Conservation (phyloP, 75 land plant genomes). For the Isoetes taiwanensis region DNA sequence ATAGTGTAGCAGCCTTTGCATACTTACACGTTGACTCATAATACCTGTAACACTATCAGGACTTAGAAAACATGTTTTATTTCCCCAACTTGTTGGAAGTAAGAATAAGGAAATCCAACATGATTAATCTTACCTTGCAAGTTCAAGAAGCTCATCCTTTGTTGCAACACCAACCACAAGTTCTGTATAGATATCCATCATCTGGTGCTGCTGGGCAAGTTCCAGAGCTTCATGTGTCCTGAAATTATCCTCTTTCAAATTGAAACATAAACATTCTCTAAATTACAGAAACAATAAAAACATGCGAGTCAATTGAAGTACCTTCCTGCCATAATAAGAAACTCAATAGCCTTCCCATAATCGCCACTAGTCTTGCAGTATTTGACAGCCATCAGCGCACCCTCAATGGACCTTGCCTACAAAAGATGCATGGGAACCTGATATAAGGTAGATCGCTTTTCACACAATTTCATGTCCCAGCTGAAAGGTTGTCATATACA, state of each 20-base stretch:
- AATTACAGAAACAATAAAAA: not conserved
- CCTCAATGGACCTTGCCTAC: slow-evolving; percentile 20
- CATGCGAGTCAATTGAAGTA: not conserved
- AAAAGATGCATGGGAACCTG: no score
- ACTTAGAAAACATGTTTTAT: no score
- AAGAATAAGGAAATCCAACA: not conserved
- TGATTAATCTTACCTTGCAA: slow-evolving; percentile 15
- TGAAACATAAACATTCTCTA: not conserved
- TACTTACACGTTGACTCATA: slow-evolving; percentile 24
- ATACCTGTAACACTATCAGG: slow-evolving; percentile 14
- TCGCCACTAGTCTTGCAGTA: slow-evolving; percentile 23
- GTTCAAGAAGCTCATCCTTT: slow-evolving; percentile 17
- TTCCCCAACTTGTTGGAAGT: not conserved
- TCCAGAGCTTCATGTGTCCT: slow-evolving; percentile 25
- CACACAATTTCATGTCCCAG: no score
- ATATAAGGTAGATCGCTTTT: no score
- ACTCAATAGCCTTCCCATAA: slow-evolving; percentile 26
- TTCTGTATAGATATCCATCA: slow-evolving; percentile 21
- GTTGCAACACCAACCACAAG: slow-evolving; percentile 19
- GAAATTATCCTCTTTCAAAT: not conserved
- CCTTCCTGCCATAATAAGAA: slow-evolving; percentile 27
- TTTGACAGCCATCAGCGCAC: slow-evolving; percentile 20
- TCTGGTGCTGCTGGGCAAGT: slow-evolving; percentile 24
- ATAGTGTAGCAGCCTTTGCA: slow-evolving; percentile 14
- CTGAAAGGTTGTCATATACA: no score